Evolutionary conservation across 495 filamentous ascomycete genomes (phyloP).

Genomic region (Cladorrhinum samala): DNA sequence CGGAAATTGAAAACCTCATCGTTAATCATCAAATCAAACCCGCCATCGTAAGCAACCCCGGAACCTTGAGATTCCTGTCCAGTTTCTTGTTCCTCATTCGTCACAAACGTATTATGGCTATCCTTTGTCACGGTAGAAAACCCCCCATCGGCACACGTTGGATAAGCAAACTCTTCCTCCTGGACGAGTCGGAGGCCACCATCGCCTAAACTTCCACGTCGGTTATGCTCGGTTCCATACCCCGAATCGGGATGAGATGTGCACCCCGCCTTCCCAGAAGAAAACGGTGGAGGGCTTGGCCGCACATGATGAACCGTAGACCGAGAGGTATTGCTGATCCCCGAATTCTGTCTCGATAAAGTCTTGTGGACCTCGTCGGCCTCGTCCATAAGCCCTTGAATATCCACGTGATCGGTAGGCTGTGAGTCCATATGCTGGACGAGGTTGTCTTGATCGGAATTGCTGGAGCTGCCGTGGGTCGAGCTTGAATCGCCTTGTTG

Average conservation of each 20-base stretch:
- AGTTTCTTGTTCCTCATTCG: too few relatives aligned
- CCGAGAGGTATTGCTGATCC: constrained; percentile 16
- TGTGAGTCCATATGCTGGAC: constrained; percentile 27
- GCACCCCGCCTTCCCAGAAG: background rate
- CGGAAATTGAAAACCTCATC: background rate
- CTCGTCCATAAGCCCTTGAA: constrained; percentile 26
- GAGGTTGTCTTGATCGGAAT: constrained; percentile 20
- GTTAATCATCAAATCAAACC: background rate
- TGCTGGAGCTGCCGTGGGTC: background rate
- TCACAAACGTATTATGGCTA: background rate
- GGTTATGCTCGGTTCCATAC: background rate
- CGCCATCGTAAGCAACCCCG: background rate
- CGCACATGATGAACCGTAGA: constrained; percentile 27
- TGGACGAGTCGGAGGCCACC: too few relatives aligned
- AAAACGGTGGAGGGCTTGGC: constrained; percentile 20
- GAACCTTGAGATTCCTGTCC: background rate
- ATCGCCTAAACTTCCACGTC: too few relatives aligned
- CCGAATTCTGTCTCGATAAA: constrained; percentile 23
- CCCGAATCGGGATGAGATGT: background rate
- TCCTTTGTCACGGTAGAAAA: too few relatives aligned
- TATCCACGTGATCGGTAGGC: constrained; percentile 22
- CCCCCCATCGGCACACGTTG: background rate
- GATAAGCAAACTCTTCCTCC: too few relatives aligned
- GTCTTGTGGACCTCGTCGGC: constrained; percentile 22
- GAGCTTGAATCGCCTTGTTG: background rate